phyloP scores from a whole-genome alignment of 2,329 filamentous ascomycete species.

The Cytospora chrysosperma region DNA sequence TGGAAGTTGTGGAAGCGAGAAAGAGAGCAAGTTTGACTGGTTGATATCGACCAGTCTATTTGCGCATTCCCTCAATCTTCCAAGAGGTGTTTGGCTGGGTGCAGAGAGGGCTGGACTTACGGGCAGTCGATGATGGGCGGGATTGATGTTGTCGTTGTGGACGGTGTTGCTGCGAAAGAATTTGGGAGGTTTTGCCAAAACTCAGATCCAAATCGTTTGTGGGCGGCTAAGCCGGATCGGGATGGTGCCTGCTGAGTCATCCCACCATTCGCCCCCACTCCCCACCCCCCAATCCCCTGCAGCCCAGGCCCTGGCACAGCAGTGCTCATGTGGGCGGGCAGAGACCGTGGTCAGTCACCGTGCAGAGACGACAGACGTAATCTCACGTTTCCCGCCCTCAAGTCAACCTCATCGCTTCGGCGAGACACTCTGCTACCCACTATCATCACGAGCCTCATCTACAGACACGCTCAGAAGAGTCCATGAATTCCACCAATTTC shows the following conservation, averaged over 20 bases:
- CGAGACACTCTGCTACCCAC: neutral
- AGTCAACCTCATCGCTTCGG: constrained; percentile 13
- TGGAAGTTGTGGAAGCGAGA: neutral
- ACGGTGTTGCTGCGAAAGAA: neutral
- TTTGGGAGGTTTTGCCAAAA: constrained; percentile 9
- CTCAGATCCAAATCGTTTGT: constrained; percentile 3
- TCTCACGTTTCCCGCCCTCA: neutral
- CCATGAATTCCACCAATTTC: neutral
- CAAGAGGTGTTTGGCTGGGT: constrained; percentile 1
- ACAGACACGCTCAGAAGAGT: neutral
- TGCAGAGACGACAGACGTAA: neutral
- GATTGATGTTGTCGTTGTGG: constrained; percentile 14
- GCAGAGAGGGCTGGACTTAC: constrained; percentile 21
- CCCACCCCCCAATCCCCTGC: too few species aligned
- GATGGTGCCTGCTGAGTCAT: neutral
- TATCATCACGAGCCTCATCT: constrained; percentile 12
- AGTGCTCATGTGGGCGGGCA: too few species aligned
- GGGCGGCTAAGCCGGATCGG: constrained; percentile 3
- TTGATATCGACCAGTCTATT: neutral
- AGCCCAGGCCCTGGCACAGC: too few species aligned
- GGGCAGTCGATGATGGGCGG: constrained; percentile 20
- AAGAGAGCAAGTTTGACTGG: neutral
- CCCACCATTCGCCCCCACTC: neutral
- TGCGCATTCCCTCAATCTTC: constrained; percentile 5
- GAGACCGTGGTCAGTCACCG: neutral